Conservation (phyloP, 2,329 filamentous ascomycete genomes). For the Colletotrichum euphorbiae region DNA sequence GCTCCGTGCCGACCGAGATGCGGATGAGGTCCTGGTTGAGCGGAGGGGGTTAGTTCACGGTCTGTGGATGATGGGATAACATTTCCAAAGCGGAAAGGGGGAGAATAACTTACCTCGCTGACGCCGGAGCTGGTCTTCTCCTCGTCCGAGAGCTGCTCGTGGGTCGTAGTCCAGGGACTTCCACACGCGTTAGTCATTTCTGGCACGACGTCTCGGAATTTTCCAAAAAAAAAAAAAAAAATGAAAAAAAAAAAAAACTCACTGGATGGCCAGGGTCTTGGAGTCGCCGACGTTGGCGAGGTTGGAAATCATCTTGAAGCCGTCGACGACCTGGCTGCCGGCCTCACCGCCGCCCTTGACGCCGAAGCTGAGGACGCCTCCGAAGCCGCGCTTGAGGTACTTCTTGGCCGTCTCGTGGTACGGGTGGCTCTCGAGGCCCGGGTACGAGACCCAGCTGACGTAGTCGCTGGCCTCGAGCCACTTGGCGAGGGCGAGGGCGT, state of each 20-base stretch:
- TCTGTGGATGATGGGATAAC: neutral
- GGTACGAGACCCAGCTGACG: slow-evolving; percentile 95
- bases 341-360: slow-evolving; percentile 89
- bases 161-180: slow-evolving; percentile 89
- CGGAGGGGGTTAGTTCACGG: neutral
- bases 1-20: slow-evolving; percentile 94
- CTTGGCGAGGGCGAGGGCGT: slow-evolving; percentile 81
- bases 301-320: slow-evolving; percentile 95
- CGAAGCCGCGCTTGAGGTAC: slow-evolving; percentile 86
- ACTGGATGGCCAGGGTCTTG: slow-evolving; percentile 93
- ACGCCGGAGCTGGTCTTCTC: slow-evolving; percentile 86
- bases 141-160: slow-evolving; percentile 88
- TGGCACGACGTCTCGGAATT: neutral
- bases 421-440: slow-evolving; percentile 83
- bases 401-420: slow-evolving; percentile 86
- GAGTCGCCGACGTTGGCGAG: slow-evolving; percentile 96
- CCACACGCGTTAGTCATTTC: neutral
- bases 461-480: slow-evolving; percentile 87
- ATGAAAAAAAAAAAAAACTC: slow-evolving; percentile 40
- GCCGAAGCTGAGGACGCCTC: slow-evolving; percentile 92
- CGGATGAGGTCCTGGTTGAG: slow-evolving; percentile 81
- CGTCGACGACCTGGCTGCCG: slow-evolving; percentile 89
- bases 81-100: too few relatives aligned
- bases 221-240: too few relatives aligned
- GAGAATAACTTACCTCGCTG: slow-evolving; percentile 68